Evolutionary conservation across 352 stramenopile species (phyloP).

Genomic region (Globisporangium alternatum): DNA sequence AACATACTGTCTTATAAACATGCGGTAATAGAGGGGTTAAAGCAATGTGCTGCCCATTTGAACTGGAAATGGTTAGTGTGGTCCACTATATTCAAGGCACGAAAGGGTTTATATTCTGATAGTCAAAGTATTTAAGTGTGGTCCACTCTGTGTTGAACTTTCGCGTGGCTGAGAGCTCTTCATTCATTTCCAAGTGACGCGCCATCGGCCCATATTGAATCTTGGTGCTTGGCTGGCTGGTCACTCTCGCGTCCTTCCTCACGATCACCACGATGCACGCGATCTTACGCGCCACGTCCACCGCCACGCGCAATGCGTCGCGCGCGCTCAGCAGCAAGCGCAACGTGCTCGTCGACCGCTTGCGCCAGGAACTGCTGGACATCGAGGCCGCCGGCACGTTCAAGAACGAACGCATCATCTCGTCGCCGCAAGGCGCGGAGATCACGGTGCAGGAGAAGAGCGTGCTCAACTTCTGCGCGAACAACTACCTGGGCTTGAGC

Average conservation of each 20-base stretch:
- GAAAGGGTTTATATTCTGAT: no score
- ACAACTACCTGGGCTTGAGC: constrained; percentile 93
- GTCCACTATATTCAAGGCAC: no score
- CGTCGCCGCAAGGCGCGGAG: constrained; percentile 74
- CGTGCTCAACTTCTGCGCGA: constrained; percentile 94
- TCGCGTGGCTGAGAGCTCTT: constrained; percentile 7
- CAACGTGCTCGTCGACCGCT: constrained; percentile 74
- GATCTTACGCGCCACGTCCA: background rate
- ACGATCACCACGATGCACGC: constrained; percentile 1
- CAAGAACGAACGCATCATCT: constrained; percentile 90
- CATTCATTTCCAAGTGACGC: constrained; percentile 6
- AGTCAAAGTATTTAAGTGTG: no score
- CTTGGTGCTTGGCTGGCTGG: constrained; percentile 7
- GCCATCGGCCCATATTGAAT: background rate
- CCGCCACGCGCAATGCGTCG: background rate
- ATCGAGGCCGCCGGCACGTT: constrained; percentile 81
- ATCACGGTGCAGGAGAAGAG: constrained; percentile 68
- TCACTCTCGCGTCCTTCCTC: background rate
- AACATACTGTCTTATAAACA: no score
- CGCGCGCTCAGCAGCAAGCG: constrained; percentile 33
- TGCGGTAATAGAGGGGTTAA: no score
- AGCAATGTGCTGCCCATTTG: no score
- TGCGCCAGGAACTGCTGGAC: constrained; percentile 60
- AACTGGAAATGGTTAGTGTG: no score
- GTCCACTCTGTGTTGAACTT: constrained; percentile 12